Evolutionary conservation across 345 rosid genomes (phyloP), one percentile per base, ranked within the genome.

Genomic region (Euclidium syriacum): DNA sequence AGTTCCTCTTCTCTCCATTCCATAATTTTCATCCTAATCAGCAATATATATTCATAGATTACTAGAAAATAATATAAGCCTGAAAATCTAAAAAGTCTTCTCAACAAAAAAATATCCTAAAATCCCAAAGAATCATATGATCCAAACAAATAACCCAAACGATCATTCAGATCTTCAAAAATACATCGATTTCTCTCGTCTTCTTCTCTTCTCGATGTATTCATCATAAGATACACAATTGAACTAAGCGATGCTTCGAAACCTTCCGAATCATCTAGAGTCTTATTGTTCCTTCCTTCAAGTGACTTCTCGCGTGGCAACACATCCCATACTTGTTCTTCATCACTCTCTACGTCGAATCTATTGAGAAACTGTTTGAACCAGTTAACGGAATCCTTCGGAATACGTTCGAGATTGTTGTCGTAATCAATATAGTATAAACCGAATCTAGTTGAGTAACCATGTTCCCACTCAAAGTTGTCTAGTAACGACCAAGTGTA

Each of bases 381-480:
- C 76, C 76, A 72, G 19, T 51, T 27, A 6, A 46, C 76, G 1
- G 67, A 65, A 48, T 35, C 40, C 54, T 75, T 78, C 2, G 62
- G 73, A 43, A 23, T 32, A 25, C 82, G 57, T 14, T 58, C 62
- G 29, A 72, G 59, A 19, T 39, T 38, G n/a, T 72, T 43, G 17
- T 65, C 39, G 56, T 26, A 70, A 11, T 78, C 80, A 2, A 78
- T 68, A 36, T 64, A 78, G 30, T 55, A 65, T 3, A 78, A 18
- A 10, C 82, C 82, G 16, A 68, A 75, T 4, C 82, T 72, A 14
- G 24, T 6, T 0, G 67, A 42, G 22, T 78, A 78, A 11, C 82
- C 82, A 49, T 57, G 5, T 14, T 25, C 60, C 82, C 82, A 78
- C 24, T 78, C 80, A n/a, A 72, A 75, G 25, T 78, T 69, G 46